A percentile compares a stretch with the other conserved stretches of the same genome.
Conservation (phyloP, 2,329 filamentous ascomycete species). For the Stachybotrys chlorohalonatus region DNA sequence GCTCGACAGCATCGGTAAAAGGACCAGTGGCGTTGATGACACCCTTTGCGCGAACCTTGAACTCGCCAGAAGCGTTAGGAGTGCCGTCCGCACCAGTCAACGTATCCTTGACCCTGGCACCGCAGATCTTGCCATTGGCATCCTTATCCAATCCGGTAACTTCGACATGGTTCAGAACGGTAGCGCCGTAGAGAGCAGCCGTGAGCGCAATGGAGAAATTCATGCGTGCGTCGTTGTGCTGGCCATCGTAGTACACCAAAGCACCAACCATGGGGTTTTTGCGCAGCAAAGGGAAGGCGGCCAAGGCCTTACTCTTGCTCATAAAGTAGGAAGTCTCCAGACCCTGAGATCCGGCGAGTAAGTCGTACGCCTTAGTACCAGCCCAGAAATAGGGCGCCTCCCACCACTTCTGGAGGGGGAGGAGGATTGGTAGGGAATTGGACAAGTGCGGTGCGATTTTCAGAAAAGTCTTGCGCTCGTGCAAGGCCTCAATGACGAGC, state of each 20-base stretch:
- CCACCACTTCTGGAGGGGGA: slow-evolving; percentile 76
- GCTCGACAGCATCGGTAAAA: slow-evolving; percentile 71
- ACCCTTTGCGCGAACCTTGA: slow-evolving; percentile 68
- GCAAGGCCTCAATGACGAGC: slow-evolving; percentile 72
- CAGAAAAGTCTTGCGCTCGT: slow-evolving; percentile 75
- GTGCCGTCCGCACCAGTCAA: slow-evolving; percentile 54
- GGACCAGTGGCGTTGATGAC: slow-evolving; percentile 80
- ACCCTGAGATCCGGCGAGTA: slow-evolving; percentile 71
- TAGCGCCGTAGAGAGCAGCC: slow-evolving; percentile 70
- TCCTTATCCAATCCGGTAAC: slow-evolving; percentile 69
- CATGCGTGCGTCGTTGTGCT: slow-evolving; percentile 83
- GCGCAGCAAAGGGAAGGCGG: slow-evolving; percentile 71
- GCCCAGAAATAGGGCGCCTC: slow-evolving; percentile 67
- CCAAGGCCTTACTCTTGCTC: slow-evolving; percentile 66
- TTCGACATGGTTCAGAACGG: slow-evolving; percentile 73
- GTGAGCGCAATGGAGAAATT: slow-evolving; percentile 77
- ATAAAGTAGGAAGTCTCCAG: slow-evolving; percentile 79
- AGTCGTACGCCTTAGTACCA: slow-evolving; percentile 70
- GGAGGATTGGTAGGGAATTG: slow-evolving; percentile 73
- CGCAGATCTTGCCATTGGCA: slow-evolving; percentile 56
- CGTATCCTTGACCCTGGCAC: slow-evolving; percentile 47
- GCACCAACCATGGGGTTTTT: slow-evolving; percentile 66
- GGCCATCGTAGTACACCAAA: slow-evolving; percentile 79
- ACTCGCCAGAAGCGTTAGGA: slow-evolving; percentile 44
- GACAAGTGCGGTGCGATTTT: slow-evolving; percentile 77